Base-by-base conservation (phyloP, 805 yeast species). In the Candida methanosorbosa region DNA sequence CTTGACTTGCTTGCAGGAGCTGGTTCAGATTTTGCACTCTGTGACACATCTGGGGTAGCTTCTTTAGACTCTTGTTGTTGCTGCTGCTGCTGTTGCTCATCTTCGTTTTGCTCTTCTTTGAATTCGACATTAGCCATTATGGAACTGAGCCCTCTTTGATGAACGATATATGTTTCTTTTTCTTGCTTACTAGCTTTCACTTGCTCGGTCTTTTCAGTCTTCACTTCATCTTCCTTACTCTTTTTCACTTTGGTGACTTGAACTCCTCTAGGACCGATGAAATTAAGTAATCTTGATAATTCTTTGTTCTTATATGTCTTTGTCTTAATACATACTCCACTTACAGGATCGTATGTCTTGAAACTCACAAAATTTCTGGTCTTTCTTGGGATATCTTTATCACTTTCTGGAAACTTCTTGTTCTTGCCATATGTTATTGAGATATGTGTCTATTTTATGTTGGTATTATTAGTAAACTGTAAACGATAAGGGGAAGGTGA, bases 261-360 rank as follows among this genome's bases (percentile, higher is more conserved):
- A 33, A 78, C 45, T 13, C 59, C 80, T 35, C 67, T 61, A 5
- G 87, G 87, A 0, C 94, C 94, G 32, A 86, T 50, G 6, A 83
- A 81, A 32, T 83, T 72, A 52, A 83, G 59, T 17, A 86, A 50
- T 44, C 88, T 70, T 18, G 84, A 75, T 30, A 87, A 70, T 54
- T 86, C 94, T 52, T 85, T 84, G 32, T 68, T 58, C 43, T 79
- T 78, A 41, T 62, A 60, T 1, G 90, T 76, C 39, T 63, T 65
- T 50, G 66, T 74, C 40, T 66, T 68, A 54, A 78, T 70, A 39
- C 78, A 68, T 27, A 76, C 65, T 7, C 88, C 88, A 14, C 75
- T 62, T 14, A 60, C 66, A 3, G 87, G 70, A 50, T 84, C 86
- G 45, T 58, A 78, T 0, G 81, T 68, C 50, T 81, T 83, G 54